phyloP scores from a whole-genome alignment of 768 basidiomycete species.

The Rhodotorula kratochvilovae region DNA sequence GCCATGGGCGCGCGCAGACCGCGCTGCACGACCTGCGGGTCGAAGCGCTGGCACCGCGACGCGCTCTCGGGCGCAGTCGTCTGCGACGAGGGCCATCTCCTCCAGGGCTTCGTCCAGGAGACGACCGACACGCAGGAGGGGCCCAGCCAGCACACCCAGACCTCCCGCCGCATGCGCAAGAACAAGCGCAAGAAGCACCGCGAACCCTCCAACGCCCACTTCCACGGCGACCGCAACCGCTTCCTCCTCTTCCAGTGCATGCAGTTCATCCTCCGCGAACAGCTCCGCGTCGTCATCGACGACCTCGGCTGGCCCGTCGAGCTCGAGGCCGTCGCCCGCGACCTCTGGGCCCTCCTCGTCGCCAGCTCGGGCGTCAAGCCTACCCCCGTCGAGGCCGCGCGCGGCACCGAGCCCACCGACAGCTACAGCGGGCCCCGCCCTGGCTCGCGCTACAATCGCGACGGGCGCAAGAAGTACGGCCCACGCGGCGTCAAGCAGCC shows the following conservation, averaged over 20 bases:
- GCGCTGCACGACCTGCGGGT: conserved; percentile 33
- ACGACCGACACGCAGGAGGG: conserved; percentile 32
- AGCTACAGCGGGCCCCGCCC: conserved; percentile 32
- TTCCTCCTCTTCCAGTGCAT: conserved; percentile 33
- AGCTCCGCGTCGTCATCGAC: conserved; percentile 30
- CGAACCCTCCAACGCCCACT: conserved; percentile 6
- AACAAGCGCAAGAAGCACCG: conserved; percentile 2
- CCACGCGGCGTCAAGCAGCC: neutral
- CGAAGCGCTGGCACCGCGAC: conserved; percentile 33
- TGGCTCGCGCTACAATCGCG: conserved; percentile 16
- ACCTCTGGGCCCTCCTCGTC: conserved; percentile 29
- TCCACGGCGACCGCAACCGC: conserved; percentile 26
- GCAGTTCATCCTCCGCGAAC: conserved; percentile 35
- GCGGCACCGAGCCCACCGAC: conserved; percentile 17
- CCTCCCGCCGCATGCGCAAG: conserved; percentile 27
- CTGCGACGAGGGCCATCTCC: conserved; percentile 39
- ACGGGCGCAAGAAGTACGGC: conserved; percentile 7
- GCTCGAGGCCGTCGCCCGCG: conserved; percentile 29
- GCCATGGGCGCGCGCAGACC: conserved; percentile 10
- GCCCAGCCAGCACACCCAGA: conserved; percentile 13
- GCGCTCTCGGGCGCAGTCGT: conserved; percentile 32
- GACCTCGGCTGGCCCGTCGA: conserved; percentile 32
- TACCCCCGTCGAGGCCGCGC: conserved; percentile 22
- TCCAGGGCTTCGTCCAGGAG: conserved; percentile 36
- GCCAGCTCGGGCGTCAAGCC: conserved; percentile 2